A percentile compares a stretch with the other conserved stretches of the same genome.
These are phyloP conservation scores for Ophiostoma himal-ulmi DNA, from an alignment of 2,329 filamentous ascomycete species.

Conservation along the genomic window DNA sequence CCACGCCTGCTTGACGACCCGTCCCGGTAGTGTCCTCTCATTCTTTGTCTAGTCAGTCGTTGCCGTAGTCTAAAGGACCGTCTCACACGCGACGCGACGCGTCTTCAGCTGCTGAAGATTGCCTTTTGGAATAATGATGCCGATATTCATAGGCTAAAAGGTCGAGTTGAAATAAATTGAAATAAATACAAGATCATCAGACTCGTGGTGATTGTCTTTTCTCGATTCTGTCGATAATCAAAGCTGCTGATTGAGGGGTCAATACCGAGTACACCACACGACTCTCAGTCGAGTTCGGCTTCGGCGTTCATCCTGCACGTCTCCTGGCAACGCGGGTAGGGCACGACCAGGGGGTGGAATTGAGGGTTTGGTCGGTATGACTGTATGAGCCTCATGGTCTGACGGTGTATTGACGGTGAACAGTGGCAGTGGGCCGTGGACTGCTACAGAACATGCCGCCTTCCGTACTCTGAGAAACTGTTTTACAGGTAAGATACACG, in stretches of 20 bases:
- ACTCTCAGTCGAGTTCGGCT: neutral
- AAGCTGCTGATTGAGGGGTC: too few species aligned
- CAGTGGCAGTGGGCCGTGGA: neutral
- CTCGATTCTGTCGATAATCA: neutral
- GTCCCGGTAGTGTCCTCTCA: conserved; percentile 8
- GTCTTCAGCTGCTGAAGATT: neutral
- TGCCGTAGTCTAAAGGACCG: neutral
- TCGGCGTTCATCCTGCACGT: neutral
- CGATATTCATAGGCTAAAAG: neutral
- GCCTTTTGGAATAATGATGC: neutral
- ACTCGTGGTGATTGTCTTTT: neutral
- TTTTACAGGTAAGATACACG: neutral
- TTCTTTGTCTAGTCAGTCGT: conserved; percentile 10
- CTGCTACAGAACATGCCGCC: neutral
- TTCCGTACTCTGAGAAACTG: neutral
- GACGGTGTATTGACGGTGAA: neutral
- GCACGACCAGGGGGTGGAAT: conserved; percentile 22
- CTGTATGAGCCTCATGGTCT: conserved; percentile 1
- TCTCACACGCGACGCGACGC: conserved; percentile 7
- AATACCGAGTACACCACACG: neutral
- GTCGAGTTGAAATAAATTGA: neutral
- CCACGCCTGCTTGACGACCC: neutral
- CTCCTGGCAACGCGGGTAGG: conserved; percentile 15
- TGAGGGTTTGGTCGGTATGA: conserved; percentile 10
- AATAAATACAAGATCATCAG: neutral